Percentiles rank a stretch among this genome's conserved stretches.
phyloP scores from a whole-genome alignment of 163 green algal genomes.

The Scenedesmus sp. region DNA sequence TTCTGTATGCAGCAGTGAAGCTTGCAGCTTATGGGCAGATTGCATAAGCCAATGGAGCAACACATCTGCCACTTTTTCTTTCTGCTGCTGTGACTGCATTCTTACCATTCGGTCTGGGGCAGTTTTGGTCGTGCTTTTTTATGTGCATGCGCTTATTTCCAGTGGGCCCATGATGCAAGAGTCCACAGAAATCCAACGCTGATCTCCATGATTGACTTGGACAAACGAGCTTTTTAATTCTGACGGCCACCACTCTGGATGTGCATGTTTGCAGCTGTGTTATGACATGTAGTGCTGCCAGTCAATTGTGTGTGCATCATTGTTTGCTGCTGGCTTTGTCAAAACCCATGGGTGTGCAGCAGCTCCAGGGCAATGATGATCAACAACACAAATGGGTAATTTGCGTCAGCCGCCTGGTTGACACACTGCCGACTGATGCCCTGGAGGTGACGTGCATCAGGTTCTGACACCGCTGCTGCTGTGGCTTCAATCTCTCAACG shows the following conservation, averaged over 20 bases:
- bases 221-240: slow-evolving; percentile 54
- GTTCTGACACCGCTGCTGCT: slow-evolving; percentile 28
- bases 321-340: neutral
- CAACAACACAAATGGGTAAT: slow-evolving; percentile 41
- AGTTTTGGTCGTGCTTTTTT: neutral
- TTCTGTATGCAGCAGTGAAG: too few relatives aligned
- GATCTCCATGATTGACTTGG: slow-evolving; percentile 18
- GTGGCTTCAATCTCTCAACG: neutral
- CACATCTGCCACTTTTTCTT: neutral
- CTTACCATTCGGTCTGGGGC: neutral
- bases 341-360: neutral
- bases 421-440: slow-evolving; percentile 42
- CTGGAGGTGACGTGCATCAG: neutral
- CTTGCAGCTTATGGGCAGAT: neutral
- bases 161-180: slow-evolving; percentile 35
- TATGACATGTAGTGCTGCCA: neutral
- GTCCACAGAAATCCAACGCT: slow-evolving; percentile 48
- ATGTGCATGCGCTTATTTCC: neutral
- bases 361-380: slow-evolving; percentile 28
- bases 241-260: slow-evolving; percentile 4
- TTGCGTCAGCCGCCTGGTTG: slow-evolving; percentile 52
- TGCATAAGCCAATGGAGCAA: slow-evolving; percentile 36
- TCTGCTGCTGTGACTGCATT: neutral
- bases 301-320: neutral
- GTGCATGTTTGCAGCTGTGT: neutral